Percentiles rank a stretch among this genome's conserved stretches.
Conservation (phyloP, 2,329 filamentous ascomycete genomes). For the Ceratocystis cubensis region DNA sequence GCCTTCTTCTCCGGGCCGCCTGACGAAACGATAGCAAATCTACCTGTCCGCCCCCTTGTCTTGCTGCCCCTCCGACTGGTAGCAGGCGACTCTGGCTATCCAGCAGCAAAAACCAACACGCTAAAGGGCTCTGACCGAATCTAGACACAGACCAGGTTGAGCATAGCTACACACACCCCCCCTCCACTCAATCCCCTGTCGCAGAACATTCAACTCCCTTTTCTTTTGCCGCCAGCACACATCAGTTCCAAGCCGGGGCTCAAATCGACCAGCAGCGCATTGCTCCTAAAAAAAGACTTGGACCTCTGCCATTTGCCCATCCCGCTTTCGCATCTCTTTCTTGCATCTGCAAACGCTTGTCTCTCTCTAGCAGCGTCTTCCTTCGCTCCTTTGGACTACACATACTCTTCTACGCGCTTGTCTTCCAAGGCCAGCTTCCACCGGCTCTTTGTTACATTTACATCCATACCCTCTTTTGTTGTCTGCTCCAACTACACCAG, state of each 20-base stretch:
- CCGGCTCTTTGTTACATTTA: constrained; percentile 10
- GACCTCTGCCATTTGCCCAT: not conserved
- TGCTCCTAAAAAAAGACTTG: constrained; percentile 6
- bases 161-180: not conserved
- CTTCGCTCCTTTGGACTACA: constrained; percentile 4
- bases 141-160: too few species aligned
- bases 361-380: constrained; percentile 5
- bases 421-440: not conserved
- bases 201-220: not conserved
- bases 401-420: constrained; percentile 17
- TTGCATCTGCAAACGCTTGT: constrained; percentile 9
- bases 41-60: not conserved
- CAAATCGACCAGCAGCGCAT: not conserved
- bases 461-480: not conserved
- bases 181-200: not conserved
- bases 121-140: not conserved
- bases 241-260: not conserved
- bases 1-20: not conserved
- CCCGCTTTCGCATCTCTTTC: not conserved
- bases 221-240: not conserved
- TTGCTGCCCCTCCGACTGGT: not conserved
- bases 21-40: not conserved
- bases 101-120: not conserved
- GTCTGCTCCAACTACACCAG: constrained; percentile 11
- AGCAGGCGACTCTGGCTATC: not conserved